Percentiles rank a stretch among this genome's conserved stretches.
Conservation (phyloP, 352 stramenopile genomes). For the Phytophthora foliorum region DNA sequence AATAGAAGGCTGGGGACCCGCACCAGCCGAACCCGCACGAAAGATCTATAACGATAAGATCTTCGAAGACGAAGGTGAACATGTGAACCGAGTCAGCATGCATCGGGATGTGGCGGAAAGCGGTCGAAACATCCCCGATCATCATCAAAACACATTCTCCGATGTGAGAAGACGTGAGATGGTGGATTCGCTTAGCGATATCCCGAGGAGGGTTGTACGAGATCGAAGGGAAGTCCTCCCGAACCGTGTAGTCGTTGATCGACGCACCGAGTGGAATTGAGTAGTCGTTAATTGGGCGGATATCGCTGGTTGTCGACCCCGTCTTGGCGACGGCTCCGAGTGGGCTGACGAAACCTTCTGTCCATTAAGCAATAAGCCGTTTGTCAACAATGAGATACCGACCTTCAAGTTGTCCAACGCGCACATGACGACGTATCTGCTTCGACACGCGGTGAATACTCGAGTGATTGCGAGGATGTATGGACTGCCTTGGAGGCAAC, state of each 20-base stretch:
- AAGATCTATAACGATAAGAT: slow-evolving; percentile 30
- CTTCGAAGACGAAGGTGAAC: slow-evolving; percentile 31
- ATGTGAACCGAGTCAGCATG: slow-evolving; percentile 32
- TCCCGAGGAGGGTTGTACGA: slow-evolving; percentile 32
- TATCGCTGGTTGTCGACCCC: slow-evolving; percentile 9
- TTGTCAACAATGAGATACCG: slow-evolving; percentile 15
- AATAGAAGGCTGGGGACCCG: slow-evolving; percentile 37
- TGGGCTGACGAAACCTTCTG: slow-evolving; percentile 20
- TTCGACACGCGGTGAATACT: background rate
- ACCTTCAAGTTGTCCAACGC: slow-evolving; percentile 10
- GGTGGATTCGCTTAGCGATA: slow-evolving; percentile 25
- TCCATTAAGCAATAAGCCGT: background rate
- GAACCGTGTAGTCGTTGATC: slow-evolving; percentile 27
- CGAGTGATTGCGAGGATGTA: background rate
- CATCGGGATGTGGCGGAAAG: slow-evolving; percentile 42
- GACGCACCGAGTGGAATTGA: slow-evolving; percentile 14
- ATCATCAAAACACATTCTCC: slow-evolving; percentile 23
- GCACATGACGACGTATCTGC: slow-evolving; percentile 3
- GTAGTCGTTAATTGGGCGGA: slow-evolving; percentile 29
- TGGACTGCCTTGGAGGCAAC: background rate
- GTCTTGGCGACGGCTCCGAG: background rate
- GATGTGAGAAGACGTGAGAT: slow-evolving; percentile 12
- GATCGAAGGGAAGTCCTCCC: slow-evolving; percentile 8
- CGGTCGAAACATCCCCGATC: slow-evolving; percentile 38
- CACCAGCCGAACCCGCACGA: slow-evolving; percentile 30